Evolutionary conservation across 2,329 filamentous ascomycete genomes (phyloP).

Genomic region (Pseudogymnoascus verrucosus): DNA sequence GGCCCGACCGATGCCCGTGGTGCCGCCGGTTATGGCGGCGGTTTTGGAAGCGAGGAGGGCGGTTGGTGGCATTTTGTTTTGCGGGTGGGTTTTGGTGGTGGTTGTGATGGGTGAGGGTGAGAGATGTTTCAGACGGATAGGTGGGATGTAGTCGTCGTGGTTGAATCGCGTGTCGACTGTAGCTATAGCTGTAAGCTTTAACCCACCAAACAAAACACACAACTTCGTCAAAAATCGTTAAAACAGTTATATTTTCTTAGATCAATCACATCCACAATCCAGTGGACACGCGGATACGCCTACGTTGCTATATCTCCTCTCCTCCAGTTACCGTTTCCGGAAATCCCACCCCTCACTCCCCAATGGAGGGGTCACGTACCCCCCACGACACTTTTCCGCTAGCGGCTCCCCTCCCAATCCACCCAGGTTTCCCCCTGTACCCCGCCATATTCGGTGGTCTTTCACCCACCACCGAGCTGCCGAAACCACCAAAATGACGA

Average conservation of each 20-base stretch:
- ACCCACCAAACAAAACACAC: background rate
- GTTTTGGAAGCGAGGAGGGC: slow-evolving; percentile 63
- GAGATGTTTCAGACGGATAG: background rate
- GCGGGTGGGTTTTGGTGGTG: slow-evolving; percentile 11
- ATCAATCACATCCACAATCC: no score
- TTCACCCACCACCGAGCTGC: background rate
- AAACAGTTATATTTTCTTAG: no score
- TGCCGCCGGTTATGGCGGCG: slow-evolving; percentile 79
- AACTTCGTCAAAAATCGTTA: background rate
- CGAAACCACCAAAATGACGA: background rate
- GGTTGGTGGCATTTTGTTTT: slow-evolving; percentile 13
- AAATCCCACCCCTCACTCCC: background rate
- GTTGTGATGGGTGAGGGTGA: background rate
- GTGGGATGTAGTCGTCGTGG: background rate
- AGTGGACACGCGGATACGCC: no score
- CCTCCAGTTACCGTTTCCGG: background rate
- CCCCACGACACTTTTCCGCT: background rate
- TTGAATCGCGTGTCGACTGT: background rate
- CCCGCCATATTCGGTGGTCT: background rate
- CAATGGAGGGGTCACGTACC: background rate
- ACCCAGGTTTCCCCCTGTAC: background rate
- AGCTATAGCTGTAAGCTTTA: background rate
- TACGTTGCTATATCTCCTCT: background rate
- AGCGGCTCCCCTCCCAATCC: background rate
- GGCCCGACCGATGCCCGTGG: slow-evolving; percentile 78